These are phyloP conservation scores for Tetrahymena malaccensis DNA, from an alignment of 73 alveolate genomes.

Conservation along the genomic window DNA sequence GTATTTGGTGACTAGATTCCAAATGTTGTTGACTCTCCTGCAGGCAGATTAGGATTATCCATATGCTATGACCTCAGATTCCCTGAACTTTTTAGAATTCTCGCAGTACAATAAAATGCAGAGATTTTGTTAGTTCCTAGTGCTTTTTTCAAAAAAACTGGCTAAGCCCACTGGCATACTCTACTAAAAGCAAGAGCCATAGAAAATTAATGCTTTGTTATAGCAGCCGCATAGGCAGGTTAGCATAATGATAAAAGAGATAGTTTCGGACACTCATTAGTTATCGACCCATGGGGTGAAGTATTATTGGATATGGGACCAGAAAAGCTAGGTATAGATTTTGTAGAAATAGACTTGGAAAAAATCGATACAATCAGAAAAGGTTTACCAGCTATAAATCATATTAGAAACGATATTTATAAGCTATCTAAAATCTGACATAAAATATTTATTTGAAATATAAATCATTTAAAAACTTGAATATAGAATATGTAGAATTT, in stretches of 20 bases:
- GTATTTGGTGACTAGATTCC: constrained; percentile 45
- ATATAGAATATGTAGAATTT: no score
- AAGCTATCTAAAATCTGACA: neutral
- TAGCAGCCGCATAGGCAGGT: constrained; percentile 75
- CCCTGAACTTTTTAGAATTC: constrained; percentile 76
- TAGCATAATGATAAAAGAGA: constrained; percentile 41
- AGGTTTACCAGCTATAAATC: constrained; percentile 50
- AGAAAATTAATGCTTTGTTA: constrained; percentile 70
- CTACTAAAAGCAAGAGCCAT: constrained; percentile 76
- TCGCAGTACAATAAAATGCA: constrained; percentile 55
- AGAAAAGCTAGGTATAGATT: constrained; percentile 24
- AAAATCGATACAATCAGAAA: constrained; percentile 34
- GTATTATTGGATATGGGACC: constrained; percentile 29
- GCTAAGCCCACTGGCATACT: constrained; percentile 82
- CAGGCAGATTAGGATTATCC: constrained; percentile 72
- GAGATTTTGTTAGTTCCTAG: constrained; percentile 65
- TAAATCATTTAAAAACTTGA: neutral
- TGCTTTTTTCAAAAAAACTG: constrained; percentile 77
- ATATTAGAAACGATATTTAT: constrained; percentile 46
- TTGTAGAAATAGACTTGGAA: constrained; percentile 44
- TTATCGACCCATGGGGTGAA: constrained; percentile 63
- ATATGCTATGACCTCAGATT: constrained; percentile 76
- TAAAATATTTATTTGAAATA: neutral
- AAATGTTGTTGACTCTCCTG: constrained; percentile 55
- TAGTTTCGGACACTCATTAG: constrained; percentile 52